A percentile compares a stretch with the other conserved stretches of the same genome.
Evolutionary conservation across 1,284 basidiomycete genomes (phyloP).

Genomic region (Irpex lacteus): DNA sequence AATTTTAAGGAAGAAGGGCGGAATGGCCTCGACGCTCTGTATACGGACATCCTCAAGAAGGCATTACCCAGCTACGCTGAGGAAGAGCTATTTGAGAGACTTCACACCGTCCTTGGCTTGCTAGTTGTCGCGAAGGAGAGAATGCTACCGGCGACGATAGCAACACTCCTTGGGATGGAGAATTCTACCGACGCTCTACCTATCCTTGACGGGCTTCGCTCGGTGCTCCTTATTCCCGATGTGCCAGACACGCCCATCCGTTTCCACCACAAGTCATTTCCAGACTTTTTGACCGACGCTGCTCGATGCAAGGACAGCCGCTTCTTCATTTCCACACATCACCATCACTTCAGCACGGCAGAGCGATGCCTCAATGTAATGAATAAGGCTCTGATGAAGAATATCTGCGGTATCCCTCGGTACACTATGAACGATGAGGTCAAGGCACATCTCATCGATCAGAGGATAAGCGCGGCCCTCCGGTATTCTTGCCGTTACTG

Average conservation of each 20-base stretch:
- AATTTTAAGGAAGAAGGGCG: too few relatives aligned
- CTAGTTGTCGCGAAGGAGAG: background rate
- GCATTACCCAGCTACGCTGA: background rate
- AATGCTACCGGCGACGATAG: background rate
- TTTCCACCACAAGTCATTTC: constrained; percentile 23
- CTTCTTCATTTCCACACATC: background rate
- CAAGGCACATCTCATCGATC: background rate
- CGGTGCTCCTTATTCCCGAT: constrained; percentile 8
- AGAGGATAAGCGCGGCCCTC: background rate
- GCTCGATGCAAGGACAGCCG: background rate
- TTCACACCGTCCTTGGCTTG: background rate
- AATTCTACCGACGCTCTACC: too few relatives aligned
- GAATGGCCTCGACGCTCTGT: background rate
- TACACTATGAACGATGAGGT: background rate
- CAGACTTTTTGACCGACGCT: constrained; percentile 13
- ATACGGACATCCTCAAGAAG: background rate
- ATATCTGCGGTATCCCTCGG: background rate
- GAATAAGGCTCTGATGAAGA: background rate
- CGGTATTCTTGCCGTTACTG: background rate
- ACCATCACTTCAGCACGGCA: background rate
- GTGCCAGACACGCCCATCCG: constrained; percentile 11
- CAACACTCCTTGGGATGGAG: background rate
- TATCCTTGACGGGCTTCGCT: constrained; percentile 2
- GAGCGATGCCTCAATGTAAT: background rate
- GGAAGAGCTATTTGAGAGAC: background rate